Evolutionary conservation across 805 yeast genomes (phyloP).

Genomic region (Candida maltosa): DNA sequence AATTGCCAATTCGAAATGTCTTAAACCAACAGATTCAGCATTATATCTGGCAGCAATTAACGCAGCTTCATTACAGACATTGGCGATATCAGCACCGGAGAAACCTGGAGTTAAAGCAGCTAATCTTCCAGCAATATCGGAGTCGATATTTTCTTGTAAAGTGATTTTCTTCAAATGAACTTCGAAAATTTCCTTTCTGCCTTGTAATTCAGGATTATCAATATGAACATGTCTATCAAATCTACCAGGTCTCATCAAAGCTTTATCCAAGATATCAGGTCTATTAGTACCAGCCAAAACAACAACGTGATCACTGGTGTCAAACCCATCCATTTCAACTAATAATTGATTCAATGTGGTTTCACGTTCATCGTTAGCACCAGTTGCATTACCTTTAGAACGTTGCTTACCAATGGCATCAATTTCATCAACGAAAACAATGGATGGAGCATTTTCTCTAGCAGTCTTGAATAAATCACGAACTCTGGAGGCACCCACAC

Average conservation of each 20-base stretch:
- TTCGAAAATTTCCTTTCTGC: conserved; percentile 86
- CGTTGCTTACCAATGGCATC: conserved; percentile 98
- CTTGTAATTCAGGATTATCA: conserved; percentile 93
- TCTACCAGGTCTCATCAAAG: conserved; percentile 95
- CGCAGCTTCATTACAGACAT: conserved; percentile 96
- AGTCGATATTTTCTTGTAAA: conserved; percentile 43
- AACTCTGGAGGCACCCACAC: conserved; percentile 98
- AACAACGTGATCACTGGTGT: conserved; percentile 85
- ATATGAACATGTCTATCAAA: conserved; percentile 90
- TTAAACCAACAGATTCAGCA: conserved; percentile 63
- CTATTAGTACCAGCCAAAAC: conserved; percentile 97
- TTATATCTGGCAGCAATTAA: conserved; percentile 89
- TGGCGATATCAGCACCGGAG: conserved; percentile 97
- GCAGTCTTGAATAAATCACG: conserved; percentile 93
- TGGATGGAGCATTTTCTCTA: conserved; percentile 89
- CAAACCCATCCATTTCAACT: conserved; percentile 99
- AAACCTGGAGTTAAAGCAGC: conserved; percentile 98
- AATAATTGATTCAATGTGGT: conserved; percentile 91
- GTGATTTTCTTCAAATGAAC: conserved; percentile 80
- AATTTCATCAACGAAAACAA: conserved; percentile 96
- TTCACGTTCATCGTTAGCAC: conserved; percentile 96
- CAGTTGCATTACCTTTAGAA: conserved; percentile 68
- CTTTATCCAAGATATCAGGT: conserved; percentile 89
- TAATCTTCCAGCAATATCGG: conserved; percentile 72
- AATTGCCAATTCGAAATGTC: conserved; percentile 92